Evolutionary conservation across 805 yeast species (phyloP), one percentile per base, ranked within the genome.

Genomic region (Ogataea haglerorum): DNA sequence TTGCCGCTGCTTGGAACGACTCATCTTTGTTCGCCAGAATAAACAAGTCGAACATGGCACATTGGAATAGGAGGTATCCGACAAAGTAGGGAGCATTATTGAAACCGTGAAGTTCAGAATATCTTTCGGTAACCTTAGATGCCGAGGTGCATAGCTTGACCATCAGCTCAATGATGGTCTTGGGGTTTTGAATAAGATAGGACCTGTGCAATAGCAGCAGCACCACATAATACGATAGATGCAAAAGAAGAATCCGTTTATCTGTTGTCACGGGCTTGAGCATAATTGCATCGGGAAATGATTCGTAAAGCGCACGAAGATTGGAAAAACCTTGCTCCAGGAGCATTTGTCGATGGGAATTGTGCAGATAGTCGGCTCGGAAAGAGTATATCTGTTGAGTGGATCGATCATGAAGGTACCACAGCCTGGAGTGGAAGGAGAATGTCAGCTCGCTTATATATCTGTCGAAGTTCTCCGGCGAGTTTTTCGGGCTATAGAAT

Each of bases 331-430:
- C 66, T 42, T 62, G 60, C 16, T 52, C 51, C 36, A 63, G 42
- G 17, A 63, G 43, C 32, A 54, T 51, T 30, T 51, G 25, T n/a
- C 60, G 47, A 41, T 63, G 68, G 1, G 68, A 63, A 17, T 48
- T 49, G 42, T 63, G 68, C 25, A 63, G 39, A 34, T 54, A 56
- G 24, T 54, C 63, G 2, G 67, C 64, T 34, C 58, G 59, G 43
- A 56, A 59, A 1, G 68, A 63, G 41, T 62, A 63, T 5, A 63
- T 63, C 38, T 63, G 67, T 10, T 60, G 53, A 24, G 61, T 48
- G 14, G 49, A 52, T 21, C 59, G 40, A 40, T 62, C 68, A 46
- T 58, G 58, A 14, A 58, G 47, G 36, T 56, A 61, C 67, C 67
- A 62, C 23, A 62, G 31, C 22, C 51, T 48, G 2, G 65, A 51